Conservation (phyloP, 2,329 filamentous ascomycete genomes). For the Hypomyces rosellus region DNA sequence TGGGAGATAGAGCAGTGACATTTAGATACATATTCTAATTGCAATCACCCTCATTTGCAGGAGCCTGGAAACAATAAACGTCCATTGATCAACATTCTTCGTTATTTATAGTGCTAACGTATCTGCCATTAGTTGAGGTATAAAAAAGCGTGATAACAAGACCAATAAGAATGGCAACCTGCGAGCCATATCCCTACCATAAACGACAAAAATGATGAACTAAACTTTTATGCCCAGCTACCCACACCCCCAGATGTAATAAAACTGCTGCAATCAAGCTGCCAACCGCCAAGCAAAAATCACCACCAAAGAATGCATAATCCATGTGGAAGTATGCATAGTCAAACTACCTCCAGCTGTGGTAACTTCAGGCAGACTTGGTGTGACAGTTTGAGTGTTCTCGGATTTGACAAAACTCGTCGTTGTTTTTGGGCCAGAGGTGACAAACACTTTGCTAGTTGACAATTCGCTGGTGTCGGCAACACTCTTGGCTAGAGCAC, state of each 20-base stretch:
- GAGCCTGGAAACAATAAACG: no score
- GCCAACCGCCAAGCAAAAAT: neutral
- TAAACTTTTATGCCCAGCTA: neutral
- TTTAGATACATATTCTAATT: conserved; percentile 53
- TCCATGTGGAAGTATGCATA: neutral
- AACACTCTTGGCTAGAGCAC: neutral
- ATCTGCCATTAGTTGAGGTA: conserved; percentile 12
- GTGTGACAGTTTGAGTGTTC: neutral
- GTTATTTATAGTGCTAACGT: conserved; percentile 6
- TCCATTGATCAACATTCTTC: neutral
- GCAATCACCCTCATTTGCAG: neutral
- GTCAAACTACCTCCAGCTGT: neutral
- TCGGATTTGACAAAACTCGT: neutral
- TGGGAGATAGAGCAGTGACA: conserved; percentile 56
- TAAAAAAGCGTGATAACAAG: conserved; percentile 15
- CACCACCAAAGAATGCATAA: neutral
- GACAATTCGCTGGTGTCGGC: neutral
- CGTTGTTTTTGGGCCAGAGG: neutral
- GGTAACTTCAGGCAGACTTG: neutral
- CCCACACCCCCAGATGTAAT: neutral
- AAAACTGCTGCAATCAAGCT: neutral
- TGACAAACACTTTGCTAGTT: neutral
- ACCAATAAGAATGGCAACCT: conserved; percentile 15
- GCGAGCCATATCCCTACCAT: conserved; percentile 14
- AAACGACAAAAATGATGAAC: conserved; percentile 14